Conservation (phyloP, 1,139 yeast species). For the Nematodospora anomalae region DNA sequence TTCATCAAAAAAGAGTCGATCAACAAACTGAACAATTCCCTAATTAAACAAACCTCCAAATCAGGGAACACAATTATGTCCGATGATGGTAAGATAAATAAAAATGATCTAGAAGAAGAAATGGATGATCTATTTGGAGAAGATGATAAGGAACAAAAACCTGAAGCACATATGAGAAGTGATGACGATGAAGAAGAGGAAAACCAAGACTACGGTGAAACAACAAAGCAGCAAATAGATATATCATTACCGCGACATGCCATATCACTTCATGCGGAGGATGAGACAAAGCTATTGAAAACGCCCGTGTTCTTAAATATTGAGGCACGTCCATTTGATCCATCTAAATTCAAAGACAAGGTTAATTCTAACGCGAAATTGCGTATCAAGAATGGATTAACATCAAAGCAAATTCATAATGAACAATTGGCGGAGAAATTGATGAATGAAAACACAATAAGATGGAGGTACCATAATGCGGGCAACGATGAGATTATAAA, state of each 20-base stretch:
- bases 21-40: background rate
- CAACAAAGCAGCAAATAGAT: constrained; percentile 52
- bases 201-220: constrained; percentile 21
- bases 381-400: constrained; percentile 30
- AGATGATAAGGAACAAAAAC: constrained; percentile 28
- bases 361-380: constrained; percentile 50
- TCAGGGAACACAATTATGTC: constrained; percentile 13
- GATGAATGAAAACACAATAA: constrained; percentile 75
- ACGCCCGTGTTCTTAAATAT: constrained; percentile 81
- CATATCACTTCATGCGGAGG: constrained; percentile 41
- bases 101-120: constrained; percentile 23
- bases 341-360: constrained; percentile 60
- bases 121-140: constrained; percentile 54
- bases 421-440: constrained; percentile 52
- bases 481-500: constrained; percentile 66
- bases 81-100: constrained; percentile 11
- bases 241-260: constrained; percentile 77
- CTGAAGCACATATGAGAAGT: constrained; percentile 4
- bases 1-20: background rate
- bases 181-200: constrained; percentile 15
- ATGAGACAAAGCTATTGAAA: constrained; percentile 56
- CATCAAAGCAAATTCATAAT: constrained; percentile 40
- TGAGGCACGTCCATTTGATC: constrained; percentile 87
- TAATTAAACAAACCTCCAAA: no score
- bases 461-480: constrained; percentile 85